Conservation (phyloP, 2,329 filamentous ascomycete species). For the Sarocladiaceae sp. region DNA sequence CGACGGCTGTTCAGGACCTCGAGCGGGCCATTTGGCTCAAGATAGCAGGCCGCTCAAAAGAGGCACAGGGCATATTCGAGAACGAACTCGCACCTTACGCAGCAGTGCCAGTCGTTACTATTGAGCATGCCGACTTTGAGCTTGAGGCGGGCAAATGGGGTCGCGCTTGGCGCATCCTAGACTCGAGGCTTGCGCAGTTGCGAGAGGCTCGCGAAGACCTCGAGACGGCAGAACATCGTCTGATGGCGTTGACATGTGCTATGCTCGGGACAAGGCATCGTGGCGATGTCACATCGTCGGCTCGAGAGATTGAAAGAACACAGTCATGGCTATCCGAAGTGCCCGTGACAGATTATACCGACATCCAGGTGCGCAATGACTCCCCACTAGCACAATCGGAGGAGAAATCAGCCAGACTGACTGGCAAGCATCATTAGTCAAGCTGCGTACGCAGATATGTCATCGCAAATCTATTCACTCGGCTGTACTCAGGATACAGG, state of each 20-base stretch:
- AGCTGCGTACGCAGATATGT: neutral
- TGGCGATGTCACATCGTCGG: neutral
- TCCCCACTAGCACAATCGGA: no score
- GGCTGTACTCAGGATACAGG: neutral
- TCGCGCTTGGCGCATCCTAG: neutral
- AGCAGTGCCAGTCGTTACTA: neutral
- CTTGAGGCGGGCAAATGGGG: neutral
- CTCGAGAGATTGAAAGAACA: neutral
- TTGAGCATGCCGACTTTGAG: neutral
- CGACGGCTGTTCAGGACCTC: neutral
- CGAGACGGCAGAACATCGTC: neutral
- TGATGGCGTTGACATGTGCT: neutral
- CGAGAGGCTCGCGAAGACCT: neutral
- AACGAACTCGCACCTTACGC: neutral
- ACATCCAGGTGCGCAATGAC: neutral
- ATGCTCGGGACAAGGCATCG: neutral
- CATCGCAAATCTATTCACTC: neutral
- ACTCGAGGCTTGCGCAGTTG: neutral
- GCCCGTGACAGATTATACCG: neutral
- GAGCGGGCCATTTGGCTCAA: slow-evolving; percentile 1
- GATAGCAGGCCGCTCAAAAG: neutral
- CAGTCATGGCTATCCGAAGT: neutral
- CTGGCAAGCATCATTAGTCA: neutral
- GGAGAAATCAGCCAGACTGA: no score
- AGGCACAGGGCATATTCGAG: neutral